A percentile compares a stretch with the other conserved stretches of the same genome.
Conservation (phyloP, 495 filamentous ascomycete genomes). For the Hyaloscypha hepaticicola region DNA sequence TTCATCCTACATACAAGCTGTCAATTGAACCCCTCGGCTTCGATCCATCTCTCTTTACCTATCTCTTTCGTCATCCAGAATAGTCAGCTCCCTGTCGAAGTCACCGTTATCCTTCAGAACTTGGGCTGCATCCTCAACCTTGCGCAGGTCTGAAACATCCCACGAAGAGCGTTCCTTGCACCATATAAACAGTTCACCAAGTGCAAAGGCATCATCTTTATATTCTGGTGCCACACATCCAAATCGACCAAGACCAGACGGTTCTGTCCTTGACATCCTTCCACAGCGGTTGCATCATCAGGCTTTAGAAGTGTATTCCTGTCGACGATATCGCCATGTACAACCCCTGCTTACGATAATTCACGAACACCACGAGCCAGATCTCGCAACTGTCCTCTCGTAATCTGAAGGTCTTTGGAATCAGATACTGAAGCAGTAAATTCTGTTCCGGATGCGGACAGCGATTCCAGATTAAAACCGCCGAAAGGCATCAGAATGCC, state of each 20-base stretch:
- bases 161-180: slow-evolving; percentile 2
- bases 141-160: slow-evolving; percentile 1
- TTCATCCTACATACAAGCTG: too few species aligned
- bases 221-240: not conserved
- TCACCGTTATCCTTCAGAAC: not conserved
- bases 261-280: slow-evolving; percentile 2
- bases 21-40: too few species aligned
- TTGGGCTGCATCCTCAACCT: slow-evolving; percentile 4
- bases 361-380: slow-evolving; percentile 7
- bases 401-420: not conserved
- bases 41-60: too few species aligned
- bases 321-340: slow-evolving; percentile 1
- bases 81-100: not conserved
- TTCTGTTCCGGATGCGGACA: slow-evolving; percentile 4
- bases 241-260: slow-evolving; percentile 6
- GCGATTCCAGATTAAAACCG: slow-evolving; percentile 10
- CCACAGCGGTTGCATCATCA: not conserved
- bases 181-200: slow-evolving; percentile 7
- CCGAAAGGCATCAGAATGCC: slow-evolving; percentile 12
- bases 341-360: not conserved
- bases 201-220: slow-evolving; percentile 2
- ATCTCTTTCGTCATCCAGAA: slow-evolving; percentile 6
- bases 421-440: slow-evolving; percentile 4
- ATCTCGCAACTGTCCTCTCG: slow-evolving; percentile 2
- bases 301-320: slow-evolving; percentile 5